phyloP scores from a whole-genome alignment of 2,329 filamentous ascomycete species.

The Pseudogymnoascus sp. region DNA sequence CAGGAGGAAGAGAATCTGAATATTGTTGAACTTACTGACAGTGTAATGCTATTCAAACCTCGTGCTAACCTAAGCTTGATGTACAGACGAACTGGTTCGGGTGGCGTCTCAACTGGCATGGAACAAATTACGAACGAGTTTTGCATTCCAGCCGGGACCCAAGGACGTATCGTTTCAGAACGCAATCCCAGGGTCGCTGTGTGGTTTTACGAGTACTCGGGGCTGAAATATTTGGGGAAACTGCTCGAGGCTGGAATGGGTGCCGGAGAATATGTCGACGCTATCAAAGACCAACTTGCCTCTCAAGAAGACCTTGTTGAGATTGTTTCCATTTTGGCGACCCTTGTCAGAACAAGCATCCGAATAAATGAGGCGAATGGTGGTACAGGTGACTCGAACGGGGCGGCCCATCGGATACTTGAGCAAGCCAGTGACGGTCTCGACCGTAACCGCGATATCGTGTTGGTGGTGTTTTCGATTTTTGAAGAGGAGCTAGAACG shows the following conservation, averaged over 20 bases:
- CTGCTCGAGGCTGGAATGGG: constrained; percentile 59
- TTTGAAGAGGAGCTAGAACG: constrained; percentile 59
- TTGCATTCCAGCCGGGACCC: constrained; percentile 55
- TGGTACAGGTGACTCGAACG: constrained; percentile 35
- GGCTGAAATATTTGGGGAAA: constrained; percentile 68
- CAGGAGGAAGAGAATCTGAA: constrained; percentile 83
- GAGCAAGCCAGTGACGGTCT: constrained; percentile 49
- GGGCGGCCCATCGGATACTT: constrained; percentile 35
- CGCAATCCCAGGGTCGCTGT: constrained; percentile 65
- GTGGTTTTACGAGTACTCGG: constrained; percentile 69
- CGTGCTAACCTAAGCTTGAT: constrained; percentile 27
- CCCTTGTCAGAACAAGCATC: constrained; percentile 46
- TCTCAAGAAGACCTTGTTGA: constrained; percentile 59
- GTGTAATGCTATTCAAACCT: constrained; percentile 54
- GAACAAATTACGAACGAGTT: constrained; percentile 39
- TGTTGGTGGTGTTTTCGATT: constrained; percentile 73
- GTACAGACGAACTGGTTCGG: constrained; percentile 8
- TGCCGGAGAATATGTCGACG: constrained; percentile 39
- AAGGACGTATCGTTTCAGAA: constrained; percentile 67
- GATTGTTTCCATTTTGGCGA: constrained; percentile 63
- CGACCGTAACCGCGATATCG: constrained; percentile 58
- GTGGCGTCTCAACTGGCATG: constrained; percentile 17
- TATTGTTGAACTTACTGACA: constrained; percentile 57
- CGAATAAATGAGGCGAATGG: constrained; percentile 14
- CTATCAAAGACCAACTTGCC: constrained; percentile 38